Evolutionary conservation across 2,329 filamentous ascomycete species (phyloP).

Genomic region (Colletotrichum sp.): DNA sequence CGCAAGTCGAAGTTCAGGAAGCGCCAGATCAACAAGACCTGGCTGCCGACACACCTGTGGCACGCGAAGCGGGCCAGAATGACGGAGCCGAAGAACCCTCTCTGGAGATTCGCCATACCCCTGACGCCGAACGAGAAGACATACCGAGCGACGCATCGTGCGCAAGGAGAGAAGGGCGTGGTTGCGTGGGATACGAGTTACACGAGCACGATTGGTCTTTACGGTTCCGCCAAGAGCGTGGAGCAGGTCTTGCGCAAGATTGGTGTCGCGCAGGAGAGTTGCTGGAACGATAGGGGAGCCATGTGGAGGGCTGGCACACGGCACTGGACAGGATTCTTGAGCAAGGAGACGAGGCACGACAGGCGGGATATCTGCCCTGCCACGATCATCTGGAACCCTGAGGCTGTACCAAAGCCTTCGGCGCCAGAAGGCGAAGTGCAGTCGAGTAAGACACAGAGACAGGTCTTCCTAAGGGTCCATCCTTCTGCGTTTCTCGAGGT

Average conservation of each 20-base stretch:
- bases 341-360: conserved; percentile 57
- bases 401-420: conserved; percentile 25
- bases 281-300: conserved; percentile 67
- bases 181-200: conserved; percentile 96
- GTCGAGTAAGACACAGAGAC: conserved; percentile 34
- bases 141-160: conserved; percentile 86
- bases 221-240: conserved; percentile 69
- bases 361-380: conserved; percentile 72
- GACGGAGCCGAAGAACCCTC: conserved; percentile 75
- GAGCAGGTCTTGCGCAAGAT: conserved; percentile 70
- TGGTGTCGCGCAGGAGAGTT: conserved; percentile 63
- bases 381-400: conserved; percentile 76
- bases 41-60: conserved; percentile 94
- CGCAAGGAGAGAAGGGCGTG: conserved; percentile 75
- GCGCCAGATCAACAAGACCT: conserved; percentile 87
- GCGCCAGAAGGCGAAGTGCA: conserved; percentile 21
- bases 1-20: conserved; percentile 77
- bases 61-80: conserved; percentile 92
- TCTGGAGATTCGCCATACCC: conserved; percentile 92
- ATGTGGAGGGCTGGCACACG: conserved; percentile 71
- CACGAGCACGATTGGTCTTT: conserved; percentile 82
- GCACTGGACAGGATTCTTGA: conserved; percentile 55
- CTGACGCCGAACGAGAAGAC: conserved; percentile 88
- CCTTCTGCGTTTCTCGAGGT: conserved; percentile 78
- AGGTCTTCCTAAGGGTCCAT: conserved; percentile 77